Evolutionary conservation across 768 basidiomycete species (phyloP).

Genomic region (Guyanaporus albipodus): DNA sequence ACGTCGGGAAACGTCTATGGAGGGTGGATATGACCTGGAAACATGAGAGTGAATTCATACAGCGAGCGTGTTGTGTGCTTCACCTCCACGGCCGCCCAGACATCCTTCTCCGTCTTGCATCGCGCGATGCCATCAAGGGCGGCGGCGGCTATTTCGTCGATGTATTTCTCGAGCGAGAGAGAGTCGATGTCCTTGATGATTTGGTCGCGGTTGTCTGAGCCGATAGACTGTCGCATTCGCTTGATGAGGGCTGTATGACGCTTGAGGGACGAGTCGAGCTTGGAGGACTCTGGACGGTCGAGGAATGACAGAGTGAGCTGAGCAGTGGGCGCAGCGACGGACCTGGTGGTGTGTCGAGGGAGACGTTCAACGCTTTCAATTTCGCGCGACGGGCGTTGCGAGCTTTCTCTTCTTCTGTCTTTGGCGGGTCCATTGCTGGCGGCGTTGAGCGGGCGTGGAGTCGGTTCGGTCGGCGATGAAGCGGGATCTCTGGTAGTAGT

Average conservation of each 20-base stretch:
- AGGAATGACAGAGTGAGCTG: constrained; percentile 8
- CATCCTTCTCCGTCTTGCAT: constrained; percentile 91
- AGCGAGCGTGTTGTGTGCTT: constrained; percentile 14
- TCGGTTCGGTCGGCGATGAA: constrained; percentile 11
- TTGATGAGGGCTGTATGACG: constrained; percentile 96
- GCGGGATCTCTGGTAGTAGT: too few species aligned
- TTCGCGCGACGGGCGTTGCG: constrained; percentile 55
- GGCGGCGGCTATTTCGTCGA: constrained; percentile 90
- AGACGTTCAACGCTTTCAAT: constrained; percentile 55
- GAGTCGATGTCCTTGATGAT: constrained; percentile 90
- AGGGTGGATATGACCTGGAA: constrained; percentile 80
- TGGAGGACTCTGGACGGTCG: constrained; percentile 52
- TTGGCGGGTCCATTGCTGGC: too few species aligned
- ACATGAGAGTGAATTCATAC: constrained; percentile 1
- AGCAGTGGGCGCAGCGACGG: constrained; percentile 11
- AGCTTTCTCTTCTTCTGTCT: constrained; percentile 47
- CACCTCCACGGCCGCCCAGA: constrained; percentile 92
- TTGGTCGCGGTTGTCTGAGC: constrained; percentile 75
- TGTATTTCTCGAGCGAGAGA: constrained; percentile 89
- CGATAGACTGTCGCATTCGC: constrained; percentile 83
- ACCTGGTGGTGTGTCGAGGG: constrained; percentile 49
- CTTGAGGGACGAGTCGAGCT: constrained; percentile 91
- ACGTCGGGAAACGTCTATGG: constrained; percentile 79
- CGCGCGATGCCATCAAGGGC: constrained; percentile 78
- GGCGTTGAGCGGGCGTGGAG: too few species aligned